Conservation (phyloP, 176 grass and related monocot genomes). For the Eremochloa ophiuroides region DNA sequence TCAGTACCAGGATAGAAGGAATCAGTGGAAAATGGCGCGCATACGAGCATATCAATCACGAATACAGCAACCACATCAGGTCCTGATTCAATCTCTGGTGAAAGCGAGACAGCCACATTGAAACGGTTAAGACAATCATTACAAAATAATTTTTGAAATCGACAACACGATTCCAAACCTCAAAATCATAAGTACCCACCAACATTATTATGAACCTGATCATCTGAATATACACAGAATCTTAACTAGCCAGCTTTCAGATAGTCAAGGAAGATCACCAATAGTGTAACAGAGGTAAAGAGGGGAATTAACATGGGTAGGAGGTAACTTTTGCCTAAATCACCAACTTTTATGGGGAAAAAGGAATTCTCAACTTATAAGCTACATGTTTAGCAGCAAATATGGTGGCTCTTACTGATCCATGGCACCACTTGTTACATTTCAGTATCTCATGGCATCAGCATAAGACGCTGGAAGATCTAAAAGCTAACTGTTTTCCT, state of each 20-base stretch:
- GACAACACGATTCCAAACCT: neutral
- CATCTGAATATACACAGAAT: conserved; percentile 34
- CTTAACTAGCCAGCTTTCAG: conserved; percentile 28
- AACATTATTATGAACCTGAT: conserved; percentile 11
- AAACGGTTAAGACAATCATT: conserved; percentile 5
- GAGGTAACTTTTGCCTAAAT: conserved; percentile 25
- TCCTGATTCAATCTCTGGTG: neutral
- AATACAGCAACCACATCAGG: neutral
- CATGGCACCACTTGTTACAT: conserved; percentile 19
- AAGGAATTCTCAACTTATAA: conserved; percentile 17
- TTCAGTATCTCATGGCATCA: conserved; percentile 21
- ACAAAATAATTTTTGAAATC: neutral
- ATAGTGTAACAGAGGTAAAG: conserved; percentile 22
- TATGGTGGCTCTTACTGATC: conserved; percentile 5
- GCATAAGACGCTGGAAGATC: conserved; percentile 27
- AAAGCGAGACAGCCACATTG: conserved; percentile 1
- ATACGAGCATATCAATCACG: neutral
- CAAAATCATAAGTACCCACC: conserved; percentile 19
- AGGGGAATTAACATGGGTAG: conserved; percentile 18
- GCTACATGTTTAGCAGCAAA: conserved; percentile 23
- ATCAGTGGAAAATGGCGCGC: neutral
- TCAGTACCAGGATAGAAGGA: neutral
- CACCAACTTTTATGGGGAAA: conserved; percentile 10
- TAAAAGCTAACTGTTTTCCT: conserved; percentile 24
- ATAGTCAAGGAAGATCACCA: conserved; percentile 44